Conservation (phyloP, 2,329 filamentous ascomycete genomes). For the Colletotrichum lupini region DNA sequence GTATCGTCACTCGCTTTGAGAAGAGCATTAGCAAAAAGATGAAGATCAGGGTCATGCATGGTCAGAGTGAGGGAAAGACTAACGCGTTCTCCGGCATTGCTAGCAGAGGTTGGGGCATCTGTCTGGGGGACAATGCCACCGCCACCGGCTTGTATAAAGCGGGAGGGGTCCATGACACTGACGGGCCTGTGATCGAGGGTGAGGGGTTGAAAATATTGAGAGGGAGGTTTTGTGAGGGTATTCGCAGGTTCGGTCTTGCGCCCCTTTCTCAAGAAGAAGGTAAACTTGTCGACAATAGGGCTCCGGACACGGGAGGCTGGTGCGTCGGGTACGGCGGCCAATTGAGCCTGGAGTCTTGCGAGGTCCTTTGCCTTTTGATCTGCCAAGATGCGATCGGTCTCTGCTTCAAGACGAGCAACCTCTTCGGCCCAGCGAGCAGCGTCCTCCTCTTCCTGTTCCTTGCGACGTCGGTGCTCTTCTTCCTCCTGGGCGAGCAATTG, state of each 20-base stretch:
- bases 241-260: constrained; percentile 50
- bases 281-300: constrained; percentile 60
- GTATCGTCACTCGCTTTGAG: constrained; percentile 73
- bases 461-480: constrained; percentile 26
- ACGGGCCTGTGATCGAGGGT: constrained; percentile 23
- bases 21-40: constrained; percentile 40
- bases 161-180: constrained; percentile 29
- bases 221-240: constrained; percentile 31
- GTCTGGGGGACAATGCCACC: constrained; percentile 62
- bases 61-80: constrained; percentile 44
- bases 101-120: constrained; percentile 83
- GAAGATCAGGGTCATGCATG: not conserved
- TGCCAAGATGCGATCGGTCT: constrained; percentile 59
- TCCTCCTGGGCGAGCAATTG: constrained; percentile 13
- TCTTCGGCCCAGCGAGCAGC: constrained; percentile 49
- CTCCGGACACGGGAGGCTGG: constrained; percentile 47
- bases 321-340: constrained; percentile 49
- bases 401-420: constrained; percentile 56
- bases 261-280: constrained; percentile 53
- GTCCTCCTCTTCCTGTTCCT: constrained; percentile 39
- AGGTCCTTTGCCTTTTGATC: constrained; percentile 63
- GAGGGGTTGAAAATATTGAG: constrained; percentile 22
- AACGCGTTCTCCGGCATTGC: constrained; percentile 82
- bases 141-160: constrained; percentile 56
- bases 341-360: constrained; percentile 55